Evolutionary conservation across 2,329 filamentous ascomycete genomes (phyloP).

Genomic region (Fusarium sp.): DNA sequence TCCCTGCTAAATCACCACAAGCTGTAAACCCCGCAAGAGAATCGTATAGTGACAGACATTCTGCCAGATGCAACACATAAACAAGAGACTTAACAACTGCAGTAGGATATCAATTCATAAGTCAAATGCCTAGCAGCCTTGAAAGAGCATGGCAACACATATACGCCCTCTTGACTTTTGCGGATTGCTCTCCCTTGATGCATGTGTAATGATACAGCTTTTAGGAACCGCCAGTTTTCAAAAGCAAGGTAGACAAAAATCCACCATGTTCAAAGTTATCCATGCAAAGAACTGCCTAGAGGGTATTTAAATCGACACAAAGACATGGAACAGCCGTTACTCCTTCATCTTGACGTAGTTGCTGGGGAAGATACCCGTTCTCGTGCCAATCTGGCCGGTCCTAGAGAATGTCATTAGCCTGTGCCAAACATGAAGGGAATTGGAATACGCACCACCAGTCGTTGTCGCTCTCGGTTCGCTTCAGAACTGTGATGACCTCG

Average conservation of each 20-base stretch:
- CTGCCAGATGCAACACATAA: no score
- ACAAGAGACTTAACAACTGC: not conserved
- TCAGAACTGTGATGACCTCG: conserved; percentile 92
- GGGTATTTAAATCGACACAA: conserved; percentile 40
- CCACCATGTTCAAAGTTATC: conserved; percentile 13
- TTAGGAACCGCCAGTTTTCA: conserved; percentile 1
- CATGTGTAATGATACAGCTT: conserved; percentile 1
- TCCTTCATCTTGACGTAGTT: conserved; percentile 77
- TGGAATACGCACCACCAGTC: conserved; percentile 83
- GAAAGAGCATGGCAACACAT: not conserved
- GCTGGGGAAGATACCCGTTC: conserved; percentile 93
- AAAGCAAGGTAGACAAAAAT: conserved; percentile 13
- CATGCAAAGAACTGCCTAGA: conserved; percentile 31
- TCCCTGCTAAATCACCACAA: not conserved
- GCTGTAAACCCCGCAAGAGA: not conserved
- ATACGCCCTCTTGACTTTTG: not conserved
- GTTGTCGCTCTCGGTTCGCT: conserved; percentile 91
- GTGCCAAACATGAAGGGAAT: not conserved
- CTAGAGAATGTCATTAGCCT: conserved; percentile 52
- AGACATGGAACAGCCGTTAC: conserved; percentile 44
- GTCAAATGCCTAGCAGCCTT: not conserved
- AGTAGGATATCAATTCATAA: not conserved
- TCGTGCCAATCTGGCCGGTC: conserved; percentile 88
- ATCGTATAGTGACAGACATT: not conserved
- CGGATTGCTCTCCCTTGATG: not conserved